phyloP scores from a whole-genome alignment of 176 grass and related monocot species.

The Musa beccarii region DNA sequence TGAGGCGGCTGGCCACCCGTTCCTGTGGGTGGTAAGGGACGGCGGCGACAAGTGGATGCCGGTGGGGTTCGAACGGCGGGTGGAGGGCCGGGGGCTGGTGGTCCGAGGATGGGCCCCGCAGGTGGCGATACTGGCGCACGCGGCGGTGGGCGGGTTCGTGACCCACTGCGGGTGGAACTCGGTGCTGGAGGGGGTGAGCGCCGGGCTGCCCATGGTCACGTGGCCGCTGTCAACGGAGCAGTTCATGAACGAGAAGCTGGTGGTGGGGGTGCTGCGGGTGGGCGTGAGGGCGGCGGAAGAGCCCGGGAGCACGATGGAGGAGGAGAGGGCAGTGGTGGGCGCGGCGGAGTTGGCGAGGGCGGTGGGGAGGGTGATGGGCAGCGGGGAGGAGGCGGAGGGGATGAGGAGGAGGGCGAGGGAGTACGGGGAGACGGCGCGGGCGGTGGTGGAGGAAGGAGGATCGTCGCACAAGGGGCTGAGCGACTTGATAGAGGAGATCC shows the following conservation, averaged over 20 bases:
- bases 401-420: neutral
- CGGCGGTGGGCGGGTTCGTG: slow-evolving; percentile 1
- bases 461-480: neutral
- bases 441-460: neutral
- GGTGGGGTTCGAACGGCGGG: slow-evolving; percentile 19
- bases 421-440: slow-evolving; percentile 2
- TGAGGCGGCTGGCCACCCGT: slow-evolving; percentile 25
- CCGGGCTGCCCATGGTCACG: neutral
- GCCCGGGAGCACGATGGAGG: neutral
- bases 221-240: slow-evolving; percentile 6
- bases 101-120: neutral
- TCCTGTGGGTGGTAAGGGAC: slow-evolving; percentile 44
- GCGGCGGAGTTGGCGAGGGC: neutral
- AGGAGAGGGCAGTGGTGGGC: neutral
- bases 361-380: slow-evolving; percentile 21
- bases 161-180: slow-evolving; percentile 18
- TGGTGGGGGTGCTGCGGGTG: neutral
- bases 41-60: neutral
- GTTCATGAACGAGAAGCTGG: slow-evolving; percentile 9
- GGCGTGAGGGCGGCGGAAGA: slow-evolving; percentile 9
- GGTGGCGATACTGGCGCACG: neutral
- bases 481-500: too few relatives aligned
- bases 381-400: neutral
- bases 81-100: neutral
- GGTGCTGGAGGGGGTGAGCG: neutral